Base-by-base conservation (phyloP, 768 basidiomycete species). In the Rhodotorula kratochvilovae region DNA sequence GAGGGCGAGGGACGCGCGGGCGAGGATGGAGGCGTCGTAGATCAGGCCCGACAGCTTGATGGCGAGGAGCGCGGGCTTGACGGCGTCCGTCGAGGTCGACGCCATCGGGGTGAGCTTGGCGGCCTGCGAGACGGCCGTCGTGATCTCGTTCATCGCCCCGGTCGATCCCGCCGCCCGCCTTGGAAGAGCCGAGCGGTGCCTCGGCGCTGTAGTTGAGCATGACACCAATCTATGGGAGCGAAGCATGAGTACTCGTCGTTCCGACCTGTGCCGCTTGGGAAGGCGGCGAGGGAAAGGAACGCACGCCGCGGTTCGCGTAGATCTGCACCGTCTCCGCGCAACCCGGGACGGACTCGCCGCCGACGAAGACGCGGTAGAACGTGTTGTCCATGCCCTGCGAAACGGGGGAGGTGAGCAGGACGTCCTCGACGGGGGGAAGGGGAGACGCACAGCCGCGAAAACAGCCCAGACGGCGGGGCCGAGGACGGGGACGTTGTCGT, bases 151-250 rank as follows among this genome's bases (percentile, higher is more conserved):
- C 67, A 71, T 63, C 13, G 57, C 46, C 57, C n/a, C 71, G 57
- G 61, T 73, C 57, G 67, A 72, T 58, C 11, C 71, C 71, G 3
- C 59, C 54, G 45, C 45, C 39, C 10, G 55, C n/a, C 43, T 61
- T 61, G 19, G 42, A 39, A 25, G 63, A 29, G 23, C 68, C 66
- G 45, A 70, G 63, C 0, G 73, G 61, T 1, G 76, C 74, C 60
- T 77, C 77, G 5, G 75, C 77, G 23, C 70, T 72, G 75, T 73
- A 77, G 63, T 76, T 76, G 60, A 77, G 69, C 67, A 76, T 69
- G 46, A 73, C 75, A 36, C 72, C 70, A 45, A 74, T 51, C 69
- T 74, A 45, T 5, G 16, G n/a, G 45, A 29, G 25, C 5, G 50
- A 43, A 46, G 63, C 12, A 8, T 48, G 23, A 45, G 29, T 4